These are phyloP conservation scores for Aspergillus thermomutatus DNA, from an alignment of 2,329 filamentous ascomycete species.

Conservation along the genomic window DNA sequence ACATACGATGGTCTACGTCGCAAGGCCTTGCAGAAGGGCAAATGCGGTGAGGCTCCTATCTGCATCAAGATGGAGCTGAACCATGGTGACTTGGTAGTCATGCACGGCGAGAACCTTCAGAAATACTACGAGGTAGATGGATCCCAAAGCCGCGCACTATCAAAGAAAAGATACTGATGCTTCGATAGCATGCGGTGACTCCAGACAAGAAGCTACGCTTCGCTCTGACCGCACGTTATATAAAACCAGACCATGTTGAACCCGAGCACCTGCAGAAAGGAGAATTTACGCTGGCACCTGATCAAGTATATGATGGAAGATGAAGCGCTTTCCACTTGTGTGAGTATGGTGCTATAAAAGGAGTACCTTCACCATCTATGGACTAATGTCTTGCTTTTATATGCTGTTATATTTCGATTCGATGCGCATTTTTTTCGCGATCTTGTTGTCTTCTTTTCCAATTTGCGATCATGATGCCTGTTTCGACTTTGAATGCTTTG, in stretches of 20 bases:
- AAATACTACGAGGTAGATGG: slow-evolving; percentile 50
- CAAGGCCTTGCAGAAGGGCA: slow-evolving; percentile 24
- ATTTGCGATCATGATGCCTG: not conserved
- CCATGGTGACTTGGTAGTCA: slow-evolving; percentile 57
- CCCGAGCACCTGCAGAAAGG: slow-evolving; percentile 25
- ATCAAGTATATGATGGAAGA: slow-evolving; percentile 30
- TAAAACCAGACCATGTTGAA: slow-evolving; percentile 24
- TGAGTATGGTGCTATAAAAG: not conserved
- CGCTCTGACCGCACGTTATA: slow-evolving; percentile 35
- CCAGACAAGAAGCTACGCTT: slow-evolving; percentile 32
- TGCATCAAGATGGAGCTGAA: slow-evolving; percentile 47
- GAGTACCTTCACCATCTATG: not conserved
- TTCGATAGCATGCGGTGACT: slow-evolving; percentile 28
- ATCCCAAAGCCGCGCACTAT: not conserved
- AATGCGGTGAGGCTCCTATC: slow-evolving; percentile 24
- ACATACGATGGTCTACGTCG: slow-evolving; percentile 21
- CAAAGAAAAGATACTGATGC: not conserved
- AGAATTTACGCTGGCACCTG: slow-evolving; percentile 18
- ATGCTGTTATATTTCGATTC: not conserved
- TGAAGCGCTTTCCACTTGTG: slow-evolving; percentile 6
- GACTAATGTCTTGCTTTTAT: not conserved
- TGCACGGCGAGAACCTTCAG: slow-evolving; percentile 55
- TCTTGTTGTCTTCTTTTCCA: not conserved
- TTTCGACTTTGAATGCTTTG: not conserved
- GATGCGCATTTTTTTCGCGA: not conserved